Evolutionary conservation across 2,329 filamentous ascomycete genomes (phyloP), one percentile per base, ranked within the genome.

Genomic region (Phyllosticta citriasiana): DNA sequence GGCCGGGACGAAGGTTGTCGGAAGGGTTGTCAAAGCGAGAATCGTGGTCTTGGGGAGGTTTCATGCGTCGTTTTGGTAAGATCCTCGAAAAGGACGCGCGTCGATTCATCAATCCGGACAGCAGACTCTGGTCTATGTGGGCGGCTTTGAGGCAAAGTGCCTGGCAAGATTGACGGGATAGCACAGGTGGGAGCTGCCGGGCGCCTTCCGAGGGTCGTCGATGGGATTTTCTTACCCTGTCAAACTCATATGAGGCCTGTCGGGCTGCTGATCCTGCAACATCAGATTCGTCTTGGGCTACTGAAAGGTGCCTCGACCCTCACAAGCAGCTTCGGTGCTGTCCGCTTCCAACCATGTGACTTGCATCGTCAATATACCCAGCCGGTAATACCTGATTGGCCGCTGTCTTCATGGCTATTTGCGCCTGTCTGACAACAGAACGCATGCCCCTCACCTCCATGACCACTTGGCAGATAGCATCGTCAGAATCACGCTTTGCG

Each of bases 1-100:
- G 40, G 53, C 64, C 67, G 65, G 53, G 57, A 69, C 68, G 67
- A 68, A 64, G 65, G 67, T 68, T 72, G 67, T 69, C 61, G 57
- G 55, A 60, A 66, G 64, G 62, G 66, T 61, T 64, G 67, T 62
- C 63, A 79, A 78, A 78, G 71, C 69, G 65, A 70, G 71, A 65
- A 58, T 72, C 70, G 76, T 74, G 76, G 76, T 78, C 76, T 78
- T 85, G 81, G 79, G 77, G 80, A 78, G 73, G 76, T 78, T 79
- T 79, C 86, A 84, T 90, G 90, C 88, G 89, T 88, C 84, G 71
- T 79, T 82, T 78, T 73, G 87, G 83, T 87, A 88, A 90, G 87
- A 88, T 78, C 83, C 83, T 87, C 83, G 81, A 78, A 74, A 85
- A 84, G 82, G 83, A 78, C 87, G 82, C 88, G 89, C 88, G 87